These are phyloP conservation scores for Plasmodium billcollinsi DNA, from an alignment of 169 alveolate species.

Conservation along the genomic window DNA sequence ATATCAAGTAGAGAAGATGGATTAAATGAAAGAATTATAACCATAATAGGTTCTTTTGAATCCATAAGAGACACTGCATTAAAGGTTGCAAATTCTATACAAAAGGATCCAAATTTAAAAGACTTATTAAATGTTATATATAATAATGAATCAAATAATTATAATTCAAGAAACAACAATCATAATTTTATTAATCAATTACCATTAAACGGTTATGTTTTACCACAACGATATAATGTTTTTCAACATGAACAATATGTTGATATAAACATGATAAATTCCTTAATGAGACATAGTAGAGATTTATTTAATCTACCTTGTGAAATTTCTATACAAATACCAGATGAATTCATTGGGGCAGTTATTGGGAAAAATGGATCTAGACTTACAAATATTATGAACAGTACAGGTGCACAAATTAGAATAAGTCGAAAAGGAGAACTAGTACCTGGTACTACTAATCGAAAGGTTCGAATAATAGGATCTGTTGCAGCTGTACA, in stretches of 20 bases:
- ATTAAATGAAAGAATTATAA: conserved; percentile 57
- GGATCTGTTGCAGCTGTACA: conserved; percentile 79
- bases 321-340: conserved; percentile 74
- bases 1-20: conserved; percentile 73
- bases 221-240: conserved; percentile 60
- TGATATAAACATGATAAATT: conserved; percentile 48
- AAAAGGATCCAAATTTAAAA: conserved; percentile 72
- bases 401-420: conserved; percentile 77
- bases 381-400: conserved; percentile 70
- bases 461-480: conserved; percentile 56
- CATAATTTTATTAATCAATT: conserved; percentile 59
- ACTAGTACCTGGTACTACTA: conserved; percentile 65
- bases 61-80: conserved; percentile 62
- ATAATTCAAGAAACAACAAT: conserved; percentile 10
- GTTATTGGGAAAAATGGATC: conserved; percentile 74
- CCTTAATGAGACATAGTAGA: conserved; percentile 71
- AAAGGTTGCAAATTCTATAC: conserved; percentile 44
- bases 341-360: conserved; percentile 70
- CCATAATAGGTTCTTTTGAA: conserved; percentile 61
- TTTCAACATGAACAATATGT: conserved; percentile 68
- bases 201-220: conserved; percentile 53
- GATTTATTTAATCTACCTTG: conserved; percentile 74
- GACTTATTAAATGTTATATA: conserved; percentile 68
- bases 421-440: conserved; percentile 77
- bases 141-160: conserved; percentile 25